These are phyloP conservation scores for Eutrema yunnanense DNA, from an alignment of 345 rosid species.

Conservation along the genomic window DNA sequence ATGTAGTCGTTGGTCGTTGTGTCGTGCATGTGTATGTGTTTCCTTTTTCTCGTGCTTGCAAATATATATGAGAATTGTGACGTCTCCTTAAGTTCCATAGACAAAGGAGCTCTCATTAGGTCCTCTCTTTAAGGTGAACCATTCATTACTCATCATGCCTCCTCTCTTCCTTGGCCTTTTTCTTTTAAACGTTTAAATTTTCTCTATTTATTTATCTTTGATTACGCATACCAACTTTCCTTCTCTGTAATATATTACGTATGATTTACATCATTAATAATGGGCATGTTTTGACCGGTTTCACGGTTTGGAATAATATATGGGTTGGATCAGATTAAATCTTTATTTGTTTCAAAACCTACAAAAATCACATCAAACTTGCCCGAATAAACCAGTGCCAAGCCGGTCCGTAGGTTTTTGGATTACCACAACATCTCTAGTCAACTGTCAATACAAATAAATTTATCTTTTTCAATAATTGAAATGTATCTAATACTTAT, in stretches of 20 bases:
- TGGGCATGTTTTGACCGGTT: neutral
- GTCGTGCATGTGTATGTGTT: conserved; percentile 23
- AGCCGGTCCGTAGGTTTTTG: neutral
- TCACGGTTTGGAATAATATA: neutral
- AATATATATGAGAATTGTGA: conserved; percentile 28
- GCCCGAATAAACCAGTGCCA: neutral
- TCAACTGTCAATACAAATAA: too few species aligned
- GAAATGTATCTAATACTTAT: neutral
- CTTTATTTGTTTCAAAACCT: neutral
- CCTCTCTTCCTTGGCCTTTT: neutral
- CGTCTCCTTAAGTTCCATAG: conserved; percentile 40
- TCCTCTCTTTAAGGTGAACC: conserved; percentile 23
- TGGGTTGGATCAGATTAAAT: neutral
- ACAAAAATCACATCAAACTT: neutral
- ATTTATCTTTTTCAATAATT: too few species aligned
- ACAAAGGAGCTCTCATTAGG: conserved; percentile 35
- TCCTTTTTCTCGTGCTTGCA: conserved; percentile 45
- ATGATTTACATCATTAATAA: conserved; percentile 16
- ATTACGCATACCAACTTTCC: neutral
- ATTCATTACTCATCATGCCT: conserved; percentile 28
- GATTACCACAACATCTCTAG: neutral
- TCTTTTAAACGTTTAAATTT: neutral
- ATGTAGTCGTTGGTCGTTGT: conserved; percentile 26
- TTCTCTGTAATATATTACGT: conserved; percentile 3
- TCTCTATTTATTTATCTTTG: neutral